phyloP scores from a whole-genome alignment of 1,139 yeast species.

The Protomyces pachydermus region DNA sequence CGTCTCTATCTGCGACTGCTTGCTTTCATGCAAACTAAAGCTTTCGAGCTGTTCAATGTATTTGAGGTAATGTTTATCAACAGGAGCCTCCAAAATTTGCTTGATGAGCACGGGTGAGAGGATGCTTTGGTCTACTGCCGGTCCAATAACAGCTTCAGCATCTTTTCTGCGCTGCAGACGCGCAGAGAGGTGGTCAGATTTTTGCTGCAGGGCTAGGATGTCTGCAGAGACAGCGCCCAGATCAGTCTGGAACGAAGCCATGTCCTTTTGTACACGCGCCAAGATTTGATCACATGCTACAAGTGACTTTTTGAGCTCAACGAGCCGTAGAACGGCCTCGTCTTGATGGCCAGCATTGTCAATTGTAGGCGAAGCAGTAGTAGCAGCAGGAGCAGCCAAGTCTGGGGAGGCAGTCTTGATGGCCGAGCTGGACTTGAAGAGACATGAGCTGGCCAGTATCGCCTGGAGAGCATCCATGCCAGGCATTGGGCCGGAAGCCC shows the following conservation, averaged over 20 bases:
- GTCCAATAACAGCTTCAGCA: slow-evolving; percentile 27
- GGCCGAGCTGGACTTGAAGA: neutral
- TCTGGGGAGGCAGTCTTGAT: neutral
- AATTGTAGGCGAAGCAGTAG: neutral
- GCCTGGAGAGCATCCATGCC: neutral
- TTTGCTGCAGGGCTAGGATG: slow-evolving; percentile 52
- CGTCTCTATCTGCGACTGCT: slow-evolving; percentile 18
- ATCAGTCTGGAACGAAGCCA: slow-evolving; percentile 53
- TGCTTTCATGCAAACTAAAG: slow-evolving; percentile 26
- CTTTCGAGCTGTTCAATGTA: slow-evolving; percentile 30
- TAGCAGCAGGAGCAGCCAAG: neutral
- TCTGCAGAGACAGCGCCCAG: slow-evolving; percentile 57
- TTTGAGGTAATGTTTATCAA: slow-evolving; percentile 29
- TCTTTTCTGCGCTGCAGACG: slow-evolving; percentile 44
- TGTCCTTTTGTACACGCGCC: slow-evolving; percentile 42
- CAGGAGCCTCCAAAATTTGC: slow-evolving; percentile 30
- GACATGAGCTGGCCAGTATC: neutral
- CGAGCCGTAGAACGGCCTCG: slow-evolving; percentile 11
- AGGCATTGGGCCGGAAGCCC: neutral
- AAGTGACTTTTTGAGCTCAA: slow-evolving; percentile 42
- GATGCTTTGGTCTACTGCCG: slow-evolving; percentile 29
- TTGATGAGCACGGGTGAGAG: slow-evolving; percentile 35
- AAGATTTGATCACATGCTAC: slow-evolving; percentile 42
- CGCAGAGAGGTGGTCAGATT: slow-evolving; percentile 55
- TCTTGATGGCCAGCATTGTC: neutral